These are phyloP conservation scores for Stagonosporopsis chrysanthemi DNA, from an alignment of 2,329 filamentous ascomycete genomes.

Conservation along the genomic window DNA sequence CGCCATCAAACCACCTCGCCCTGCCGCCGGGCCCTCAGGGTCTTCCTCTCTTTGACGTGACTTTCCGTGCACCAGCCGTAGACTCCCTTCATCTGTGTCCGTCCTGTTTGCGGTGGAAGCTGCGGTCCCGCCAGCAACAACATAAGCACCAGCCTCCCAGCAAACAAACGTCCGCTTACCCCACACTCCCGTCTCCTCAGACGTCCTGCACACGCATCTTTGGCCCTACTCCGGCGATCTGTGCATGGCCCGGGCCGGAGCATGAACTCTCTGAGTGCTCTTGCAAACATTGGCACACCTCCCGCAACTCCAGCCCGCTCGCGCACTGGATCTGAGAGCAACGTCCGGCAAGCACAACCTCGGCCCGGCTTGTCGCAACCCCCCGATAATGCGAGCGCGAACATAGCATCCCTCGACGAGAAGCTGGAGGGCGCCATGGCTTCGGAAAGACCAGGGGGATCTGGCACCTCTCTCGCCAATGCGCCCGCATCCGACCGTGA, in stretches of 20 bases:
- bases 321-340: constrained; percentile 62
- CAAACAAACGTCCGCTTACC: constrained; percentile 15
- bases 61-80: constrained; percentile 6
- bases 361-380: constrained; percentile 29
- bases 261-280: constrained; percentile 97
- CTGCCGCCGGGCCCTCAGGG: constrained; percentile 21
- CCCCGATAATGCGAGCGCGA: constrained; percentile 47
- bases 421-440: constrained; percentile 45
- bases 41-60: constrained; percentile 14
- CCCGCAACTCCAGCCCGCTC: constrained; percentile 59
- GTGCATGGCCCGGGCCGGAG: constrained; percentile 62
- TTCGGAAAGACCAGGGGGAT: constrained; percentile 22
- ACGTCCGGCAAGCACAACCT: constrained; percentile 46
- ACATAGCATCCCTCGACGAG: constrained; percentile 32
- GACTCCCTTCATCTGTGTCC: not conserved
- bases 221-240: not conserved
- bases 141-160: constrained; percentile 20
- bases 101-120: constrained; percentile 7
- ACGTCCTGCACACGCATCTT: not conserved
- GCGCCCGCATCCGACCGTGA: constrained; percentile 52
- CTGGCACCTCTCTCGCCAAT: constrained; percentile 36
- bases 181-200: constrained; percentile 5
- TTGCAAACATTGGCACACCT: constrained; percentile 75
- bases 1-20: constrained; percentile 18
- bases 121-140: constrained; percentile 18